Evolutionary conservation across 2,329 filamentous ascomycete genomes (phyloP), one percentile per base, ranked within the genome.

Genomic region (Tolypocladium ovalisporum): DNA sequence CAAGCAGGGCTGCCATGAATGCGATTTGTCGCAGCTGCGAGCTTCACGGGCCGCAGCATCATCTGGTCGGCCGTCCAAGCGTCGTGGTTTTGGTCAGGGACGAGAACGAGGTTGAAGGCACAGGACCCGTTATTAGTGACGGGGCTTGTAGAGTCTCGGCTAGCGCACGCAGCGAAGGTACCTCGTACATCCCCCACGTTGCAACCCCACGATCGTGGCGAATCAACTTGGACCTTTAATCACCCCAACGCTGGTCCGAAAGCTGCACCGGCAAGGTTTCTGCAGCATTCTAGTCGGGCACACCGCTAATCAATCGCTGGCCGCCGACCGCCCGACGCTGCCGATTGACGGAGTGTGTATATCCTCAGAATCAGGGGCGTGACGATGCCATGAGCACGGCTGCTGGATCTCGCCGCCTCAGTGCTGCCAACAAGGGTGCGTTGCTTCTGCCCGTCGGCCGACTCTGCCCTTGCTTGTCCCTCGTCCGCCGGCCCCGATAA

Each of bases 151-250:
- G 29, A 13, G 13, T 51, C 34, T 9, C 10, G 29, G 47, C 12
- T 52, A 52, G 47, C 47, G 47, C 47, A 15, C n/a, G 29, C 29
- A n/a, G 6, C 47, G 10, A 29, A 52, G 29, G 47, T 52, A 52
- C 47, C n/a, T 42, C 39, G n/a, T 42, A 42, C 39, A n/a, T 34
- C 29, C 52, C 52, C 36, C 52, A 54, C 37, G 19, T 17, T 54
- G 52, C 35, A 32, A 32, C 52, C 36, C 27, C 24, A 24, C 17
- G 34, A 13, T 27, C 35, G 52, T 40, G 52, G 52, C 52, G 52
- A 54, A 54, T 54, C 52, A 54, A 54, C 52, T 54, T 54, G 42
- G 52, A 54, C 52, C 52, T 54, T 54, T 42, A 54, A 32, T 54
- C 52, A 54, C 52, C 52, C 10, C 52, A 19, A 15, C 22, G 29